Percentiles rank a stretch among this genome's conserved stretches.
Conservation (phyloP, 495 filamentous ascomycete genomes). For the Penicillium cinerascens region DNA sequence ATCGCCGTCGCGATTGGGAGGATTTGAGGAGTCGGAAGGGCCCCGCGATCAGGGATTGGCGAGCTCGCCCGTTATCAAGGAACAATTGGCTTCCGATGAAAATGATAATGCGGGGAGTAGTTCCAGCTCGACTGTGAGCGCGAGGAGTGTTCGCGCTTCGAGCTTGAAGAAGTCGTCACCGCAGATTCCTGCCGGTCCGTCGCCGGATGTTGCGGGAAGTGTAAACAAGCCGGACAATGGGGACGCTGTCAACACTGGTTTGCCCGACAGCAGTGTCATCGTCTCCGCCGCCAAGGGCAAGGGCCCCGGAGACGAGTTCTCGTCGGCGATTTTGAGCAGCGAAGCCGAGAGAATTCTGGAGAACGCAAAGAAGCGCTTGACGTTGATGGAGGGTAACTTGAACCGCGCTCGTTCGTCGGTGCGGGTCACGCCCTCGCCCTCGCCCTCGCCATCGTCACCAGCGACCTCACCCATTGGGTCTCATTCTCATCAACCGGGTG, state of each 20-base stretch:
- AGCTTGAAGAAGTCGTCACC: slow-evolving; percentile 15
- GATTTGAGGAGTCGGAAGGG: slow-evolving; percentile 12
- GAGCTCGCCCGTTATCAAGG: slow-evolving; percentile 13
- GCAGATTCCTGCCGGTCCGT: slow-evolving; percentile 11
- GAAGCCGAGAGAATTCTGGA: slow-evolving; percentile 84
- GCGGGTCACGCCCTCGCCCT: slow-evolving; percentile 55
- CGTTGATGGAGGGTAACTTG: slow-evolving; percentile 91
- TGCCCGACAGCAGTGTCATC: slow-evolving; percentile 12
- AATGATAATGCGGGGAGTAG: slow-evolving; percentile 27
- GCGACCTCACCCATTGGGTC: slow-evolving; percentile 16
- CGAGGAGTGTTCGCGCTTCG: slow-evolving; percentile 28
- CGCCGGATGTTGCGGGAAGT: slow-evolving; percentile 7
- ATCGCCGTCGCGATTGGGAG: slow-evolving; percentile 26
- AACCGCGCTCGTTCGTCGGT: slow-evolving; percentile 74
- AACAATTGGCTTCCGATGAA: slow-evolving; percentile 7
- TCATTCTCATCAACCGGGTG: slow-evolving; percentile 17
- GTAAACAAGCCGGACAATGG: neutral
- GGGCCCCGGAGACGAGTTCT: slow-evolving; percentile 50
- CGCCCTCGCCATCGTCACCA: slow-evolving; percentile 45
- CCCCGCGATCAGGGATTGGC: slow-evolving; percentile 4
- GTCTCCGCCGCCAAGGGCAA: slow-evolving; percentile 27
- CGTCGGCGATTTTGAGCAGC: slow-evolving; percentile 71
- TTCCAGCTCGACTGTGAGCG: slow-evolving; percentile 42
- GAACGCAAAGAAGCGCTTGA: slow-evolving; percentile 83
- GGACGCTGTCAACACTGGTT: neutral